These are phyloP conservation scores for Hypoxylon sp. DNA, from an alignment of 2,329 filamentous ascomycete genomes.

Conservation along the genomic window DNA sequence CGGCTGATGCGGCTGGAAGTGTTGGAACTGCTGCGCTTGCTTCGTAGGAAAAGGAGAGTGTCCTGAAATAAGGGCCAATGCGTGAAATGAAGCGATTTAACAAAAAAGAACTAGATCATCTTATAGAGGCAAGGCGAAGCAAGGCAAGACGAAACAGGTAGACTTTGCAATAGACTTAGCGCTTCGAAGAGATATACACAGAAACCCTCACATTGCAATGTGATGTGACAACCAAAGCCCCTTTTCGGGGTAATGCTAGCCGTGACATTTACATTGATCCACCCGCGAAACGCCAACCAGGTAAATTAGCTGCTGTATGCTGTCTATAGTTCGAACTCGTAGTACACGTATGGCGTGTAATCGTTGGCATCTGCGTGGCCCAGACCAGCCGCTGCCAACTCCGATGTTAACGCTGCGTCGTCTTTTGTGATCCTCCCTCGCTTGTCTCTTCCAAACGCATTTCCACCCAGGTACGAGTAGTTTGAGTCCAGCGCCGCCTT, in stretches of 20 bases:
- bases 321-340: constrained; percentile 83
- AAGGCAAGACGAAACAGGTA: constrained; percentile 2
- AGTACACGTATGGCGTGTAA: constrained; percentile 97
- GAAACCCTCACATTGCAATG: constrained; percentile 20
- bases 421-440: constrained; percentile 93
- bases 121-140: not conserved
- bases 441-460: constrained; percentile 94
- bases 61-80: not conserved
- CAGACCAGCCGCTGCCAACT: constrained; percentile 84
- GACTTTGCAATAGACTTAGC: constrained; percentile 29
- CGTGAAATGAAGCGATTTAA: not conserved
- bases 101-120: not conserved
- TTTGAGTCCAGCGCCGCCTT: constrained; percentile 83
- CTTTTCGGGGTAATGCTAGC: constrained; percentile 30
- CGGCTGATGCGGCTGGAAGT: constrained; percentile 34
- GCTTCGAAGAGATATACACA: constrained; percentile 30
- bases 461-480: constrained; percentile 94
- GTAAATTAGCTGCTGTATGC: constrained; percentile 30
- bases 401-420: constrained; percentile 81
- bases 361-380: constrained; percentile 78
- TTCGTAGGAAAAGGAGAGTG: constrained; percentile 22
- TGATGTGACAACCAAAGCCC: constrained; percentile 34
- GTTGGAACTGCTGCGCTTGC: constrained; percentile 27
- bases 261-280: constrained; percentile 34
- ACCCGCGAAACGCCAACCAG: constrained; percentile 36